These are phyloP conservation scores for Volvox africanus DNA, from an alignment of 139 green algal genomes.

Conservation along the genomic window DNA sequence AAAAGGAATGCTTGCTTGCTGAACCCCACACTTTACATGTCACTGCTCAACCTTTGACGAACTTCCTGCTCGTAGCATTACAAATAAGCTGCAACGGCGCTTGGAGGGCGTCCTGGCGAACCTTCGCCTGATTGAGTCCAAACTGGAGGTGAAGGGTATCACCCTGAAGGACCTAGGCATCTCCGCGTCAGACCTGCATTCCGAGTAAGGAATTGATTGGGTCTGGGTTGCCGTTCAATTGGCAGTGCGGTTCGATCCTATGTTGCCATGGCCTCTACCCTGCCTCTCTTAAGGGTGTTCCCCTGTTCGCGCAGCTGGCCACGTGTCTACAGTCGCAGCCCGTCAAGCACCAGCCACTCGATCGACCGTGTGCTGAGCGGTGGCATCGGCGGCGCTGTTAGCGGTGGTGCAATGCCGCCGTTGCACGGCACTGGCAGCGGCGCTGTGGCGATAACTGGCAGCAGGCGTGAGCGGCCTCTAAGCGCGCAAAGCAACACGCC, in stretches of 20 bases:
- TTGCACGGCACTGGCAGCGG: neutral
- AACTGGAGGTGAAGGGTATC: conserved; percentile 62
- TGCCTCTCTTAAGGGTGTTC: no score
- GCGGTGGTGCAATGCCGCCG: neutral
- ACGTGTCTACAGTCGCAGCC: conserved; percentile 39
- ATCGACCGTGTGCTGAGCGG: conserved; percentile 40
- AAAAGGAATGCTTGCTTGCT: no score
- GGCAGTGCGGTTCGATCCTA: neutral
- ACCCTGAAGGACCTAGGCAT: conserved; percentile 61
- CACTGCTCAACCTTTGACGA: no score
- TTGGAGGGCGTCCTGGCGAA: conserved; percentile 69
- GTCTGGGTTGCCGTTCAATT: neutral
- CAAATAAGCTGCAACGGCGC: conserved; percentile 82
- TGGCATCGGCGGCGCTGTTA: neutral
- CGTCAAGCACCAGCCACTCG: neutral
- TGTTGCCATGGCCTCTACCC: no score
- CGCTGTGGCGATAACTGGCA: conserved; percentile 12
- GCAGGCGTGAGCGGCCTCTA: conserved; percentile 40
- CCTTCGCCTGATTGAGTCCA: conserved; percentile 68
- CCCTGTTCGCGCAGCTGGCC: neutral
- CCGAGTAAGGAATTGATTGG: conserved; percentile 11
- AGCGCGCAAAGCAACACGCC: conserved; percentile 39
- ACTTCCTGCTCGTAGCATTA: conserved; percentile 48
- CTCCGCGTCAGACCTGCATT: conserved; percentile 38
- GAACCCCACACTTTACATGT: no score